phyloP scores from a whole-genome alignment of 768 basidiomycete species.

The Coprinopsis cinerea region DNA sequence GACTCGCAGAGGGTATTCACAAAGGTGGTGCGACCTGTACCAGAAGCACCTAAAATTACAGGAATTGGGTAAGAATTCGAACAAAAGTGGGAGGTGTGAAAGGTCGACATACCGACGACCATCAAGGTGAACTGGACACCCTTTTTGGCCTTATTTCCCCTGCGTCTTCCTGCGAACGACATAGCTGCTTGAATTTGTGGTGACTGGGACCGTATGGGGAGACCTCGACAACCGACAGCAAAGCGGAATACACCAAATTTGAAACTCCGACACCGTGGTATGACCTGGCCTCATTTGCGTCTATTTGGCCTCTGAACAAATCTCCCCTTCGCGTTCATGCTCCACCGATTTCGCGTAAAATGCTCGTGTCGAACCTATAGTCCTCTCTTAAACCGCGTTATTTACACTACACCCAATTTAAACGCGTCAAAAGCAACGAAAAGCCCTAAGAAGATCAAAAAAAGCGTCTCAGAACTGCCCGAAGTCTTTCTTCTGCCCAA shows the following conservation, averaged over 20 bases:
- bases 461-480: conserved; percentile 57
- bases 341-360: too few species aligned
- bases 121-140: conserved; percentile 97
- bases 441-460: conserved; percentile 23
- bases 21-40: conserved; percentile 96
- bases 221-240: conserved; percentile 19
- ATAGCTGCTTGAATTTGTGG: conserved; percentile 34
- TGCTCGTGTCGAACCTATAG: neutral
- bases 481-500: conserved; percentile 35
- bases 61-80: neutral
- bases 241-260: conserved; percentile 24
- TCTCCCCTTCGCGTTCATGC: neutral
- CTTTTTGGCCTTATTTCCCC: conserved; percentile 96
- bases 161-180: conserved; percentile 83
- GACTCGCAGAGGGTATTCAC: conserved; percentile 99
- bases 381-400: conserved; percentile 1
- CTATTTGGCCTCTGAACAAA: neutral
- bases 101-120: conserved; percentile 80
- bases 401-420: conserved; percentile 1
- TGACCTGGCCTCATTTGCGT: conserved; percentile 17
- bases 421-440: conserved; percentile 12
- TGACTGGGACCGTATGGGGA: conserved; percentile 18
- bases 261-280: conserved; percentile 37
- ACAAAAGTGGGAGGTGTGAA: neutral
- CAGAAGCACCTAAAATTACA: conserved; percentile 74